phyloP scores from a whole-genome alignment of 805 yeast species.

The Teunomyces aglyptinius region DNA sequence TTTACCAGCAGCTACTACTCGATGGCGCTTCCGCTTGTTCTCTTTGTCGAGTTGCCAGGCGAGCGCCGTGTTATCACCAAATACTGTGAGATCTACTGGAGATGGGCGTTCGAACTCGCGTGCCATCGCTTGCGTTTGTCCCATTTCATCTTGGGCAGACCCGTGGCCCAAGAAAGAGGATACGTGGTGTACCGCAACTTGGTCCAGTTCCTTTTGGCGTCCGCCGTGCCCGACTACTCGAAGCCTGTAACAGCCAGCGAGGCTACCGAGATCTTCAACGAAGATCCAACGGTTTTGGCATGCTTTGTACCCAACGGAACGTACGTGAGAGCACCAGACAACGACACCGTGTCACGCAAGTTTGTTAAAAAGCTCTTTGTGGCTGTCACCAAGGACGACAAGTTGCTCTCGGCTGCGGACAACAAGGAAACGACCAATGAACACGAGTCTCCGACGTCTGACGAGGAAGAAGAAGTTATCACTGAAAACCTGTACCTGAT shows the following conservation, averaged over 20 bases:
- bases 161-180: constrained; percentile 70
- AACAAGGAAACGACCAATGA: constrained; percentile 11
- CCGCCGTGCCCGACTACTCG: constrained; percentile 51
- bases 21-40: background rate
- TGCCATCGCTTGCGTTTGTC: constrained; percentile 66
- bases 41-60: background rate
- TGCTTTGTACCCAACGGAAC: constrained; percentile 79
- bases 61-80: constrained; percentile 11
- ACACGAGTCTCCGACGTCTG: constrained; percentile 37
- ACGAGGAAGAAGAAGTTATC: constrained; percentile 43
- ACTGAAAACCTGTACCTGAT: constrained; percentile 55
- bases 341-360: constrained; percentile 69
- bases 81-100: constrained; percentile 59
- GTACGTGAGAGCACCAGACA: constrained; percentile 82
- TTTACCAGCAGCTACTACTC: background rate
- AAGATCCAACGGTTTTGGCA: constrained; percentile 42
- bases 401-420: constrained; percentile 38
- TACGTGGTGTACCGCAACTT: constrained; percentile 53
- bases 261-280: constrained; percentile 44
- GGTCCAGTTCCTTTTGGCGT: constrained; percentile 41
- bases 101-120: constrained; percentile 50
- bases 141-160: constrained; percentile 70
- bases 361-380: constrained; percentile 69
- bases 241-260: constrained; percentile 52
- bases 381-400: constrained; percentile 78